Conservation (phyloP, 805 yeast species). For the Ogataea pignaliae region DNA sequence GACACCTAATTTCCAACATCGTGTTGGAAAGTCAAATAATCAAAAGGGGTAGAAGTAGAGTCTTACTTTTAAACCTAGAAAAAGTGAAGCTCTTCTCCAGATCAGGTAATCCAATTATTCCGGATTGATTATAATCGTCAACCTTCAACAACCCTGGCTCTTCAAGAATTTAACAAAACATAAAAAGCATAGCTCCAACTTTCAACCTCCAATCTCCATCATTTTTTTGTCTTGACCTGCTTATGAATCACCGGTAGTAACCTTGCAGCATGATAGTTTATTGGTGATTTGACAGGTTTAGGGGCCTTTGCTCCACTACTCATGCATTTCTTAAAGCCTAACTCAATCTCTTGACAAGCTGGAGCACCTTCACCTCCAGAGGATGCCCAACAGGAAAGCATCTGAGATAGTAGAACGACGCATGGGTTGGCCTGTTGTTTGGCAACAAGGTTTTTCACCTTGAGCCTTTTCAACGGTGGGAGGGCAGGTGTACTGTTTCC, state of each 20-base stretch:
- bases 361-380: slow-evolving; percentile 72
- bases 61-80: too few relatives aligned
- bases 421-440: slow-evolving; percentile 66
- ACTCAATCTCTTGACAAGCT: slow-evolving; percentile 60
- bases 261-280: slow-evolving; percentile 54
- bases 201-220: too few relatives aligned
- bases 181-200: too few relatives aligned
- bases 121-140: too few relatives aligned
- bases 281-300: slow-evolving; percentile 39
- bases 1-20: too few relatives aligned
- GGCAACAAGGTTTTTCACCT: slow-evolving; percentile 60
- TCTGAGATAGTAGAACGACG: slow-evolving; percentile 73
- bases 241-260: slow-evolving; percentile 50
- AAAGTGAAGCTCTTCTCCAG: too few relatives aligned
- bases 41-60: too few relatives aligned
- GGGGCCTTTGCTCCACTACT: slow-evolving; percentile 32
- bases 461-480: slow-evolving; percentile 73
- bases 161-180: too few relatives aligned
- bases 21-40: too few relatives aligned
- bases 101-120: too few relatives aligned
- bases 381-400: slow-evolving; percentile 94
- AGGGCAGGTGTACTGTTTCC: slow-evolving; percentile 28
- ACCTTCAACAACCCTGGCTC: too few relatives aligned
- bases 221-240: slow-evolving; percentile 11
- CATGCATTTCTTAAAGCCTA: slow-evolving; percentile 74